Percentiles rank a stretch among this genome's conserved stretches.
Conservation (phyloP, 2,329 filamentous ascomycete species). For the Chlorencoelia australis region DNA sequence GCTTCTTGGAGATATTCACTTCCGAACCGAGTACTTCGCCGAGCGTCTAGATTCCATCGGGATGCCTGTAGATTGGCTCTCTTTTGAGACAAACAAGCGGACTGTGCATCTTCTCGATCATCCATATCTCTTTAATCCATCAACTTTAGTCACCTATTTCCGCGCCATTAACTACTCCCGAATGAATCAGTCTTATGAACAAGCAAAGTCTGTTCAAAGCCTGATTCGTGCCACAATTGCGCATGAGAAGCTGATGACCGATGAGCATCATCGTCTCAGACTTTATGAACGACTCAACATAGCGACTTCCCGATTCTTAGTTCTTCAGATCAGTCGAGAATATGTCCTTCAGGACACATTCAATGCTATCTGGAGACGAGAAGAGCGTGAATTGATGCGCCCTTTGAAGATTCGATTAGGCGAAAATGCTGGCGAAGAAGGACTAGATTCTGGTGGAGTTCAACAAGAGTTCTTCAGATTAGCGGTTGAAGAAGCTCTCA, state of each 20-base stretch:
- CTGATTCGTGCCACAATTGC: slow-evolving; percentile 44
- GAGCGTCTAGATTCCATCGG: slow-evolving; percentile 66
- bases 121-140: slow-evolving; percentile 67
- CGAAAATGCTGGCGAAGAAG: slow-evolving; percentile 73
- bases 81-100: slow-evolving; percentile 49
- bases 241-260: slow-evolving; percentile 44
- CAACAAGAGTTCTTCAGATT: slow-evolving; percentile 94
- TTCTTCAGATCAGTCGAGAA: slow-evolving; percentile 58
- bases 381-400: slow-evolving; percentile 70
- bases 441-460: slow-evolving; percentile 87
- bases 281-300: slow-evolving; percentile 54
- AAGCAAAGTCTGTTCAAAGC: slow-evolving; percentile 47
- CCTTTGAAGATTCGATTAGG: slow-evolving; percentile 85
- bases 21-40: slow-evolving; percentile 65
- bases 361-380: slow-evolving; percentile 80
- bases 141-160: slow-evolving; percentile 71
- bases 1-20: slow-evolving; percentile 57
- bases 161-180: slow-evolving; percentile 76
- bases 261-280: slow-evolving; percentile 48
- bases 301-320: slow-evolving; percentile 59
- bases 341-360: slow-evolving; percentile 65
- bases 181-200: slow-evolving; percentile 74
- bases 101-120: slow-evolving; percentile 69
- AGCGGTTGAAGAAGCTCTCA: slow-evolving; percentile 67
- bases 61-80: slow-evolving; percentile 63